Base-by-base conservation (phyloP, 352 stramenopile genomes). In the Pythium volutum region DNA sequence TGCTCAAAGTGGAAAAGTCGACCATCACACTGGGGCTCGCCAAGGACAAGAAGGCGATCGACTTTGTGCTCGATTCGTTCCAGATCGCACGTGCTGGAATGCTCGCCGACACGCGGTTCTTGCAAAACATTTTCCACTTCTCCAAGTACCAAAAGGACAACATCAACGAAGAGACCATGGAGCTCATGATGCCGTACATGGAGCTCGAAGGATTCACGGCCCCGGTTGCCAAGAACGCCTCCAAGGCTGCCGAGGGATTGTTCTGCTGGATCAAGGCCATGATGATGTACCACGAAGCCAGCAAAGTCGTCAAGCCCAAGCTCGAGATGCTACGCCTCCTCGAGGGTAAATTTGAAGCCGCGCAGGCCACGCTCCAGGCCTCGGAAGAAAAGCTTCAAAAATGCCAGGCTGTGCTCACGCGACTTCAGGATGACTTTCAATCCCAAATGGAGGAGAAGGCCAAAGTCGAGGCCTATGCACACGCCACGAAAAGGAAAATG, bases 281-380 rank as follows among this genome's bases (percentile, higher is more conserved):
- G 89, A 91, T 73, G 51, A 87, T 95, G 73, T 98, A 98, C 59
- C 84, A 97, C 64, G 84, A 95, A 55, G 91, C 89, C 0, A 95
- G 84, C 2, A 98, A 97, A 56, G 84, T 97, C n/a, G 90, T 98
- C 1, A 97, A 97, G 64, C 91, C 91, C 2, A 97, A 97, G 61
- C 75, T 97, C 4, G 91, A 97, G 69, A 86, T 87, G n/a, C 69
- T 98, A n/a, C 65, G 81, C 5, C 83, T 97, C 20, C 81, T 88
- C 3, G 87, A 97, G 60, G 87, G 88, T 4, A 88, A 88, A 49
- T 87, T 97, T 34, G 85, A 94, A 55, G 84, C 85, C 2, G 89
- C 89, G 12, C 84, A 97, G 33, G 62, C 73, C 14, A 82, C 81
- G 34, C 70, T 97, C 5, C 71, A 83, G 36, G 69, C 76, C 4